Percentiles rank a stretch among this genome's conserved stretches.
phyloP scores from a whole-genome alignment of 2,329 filamentous ascomycete genomes.

The Colletotrichum coccodes region DNA sequence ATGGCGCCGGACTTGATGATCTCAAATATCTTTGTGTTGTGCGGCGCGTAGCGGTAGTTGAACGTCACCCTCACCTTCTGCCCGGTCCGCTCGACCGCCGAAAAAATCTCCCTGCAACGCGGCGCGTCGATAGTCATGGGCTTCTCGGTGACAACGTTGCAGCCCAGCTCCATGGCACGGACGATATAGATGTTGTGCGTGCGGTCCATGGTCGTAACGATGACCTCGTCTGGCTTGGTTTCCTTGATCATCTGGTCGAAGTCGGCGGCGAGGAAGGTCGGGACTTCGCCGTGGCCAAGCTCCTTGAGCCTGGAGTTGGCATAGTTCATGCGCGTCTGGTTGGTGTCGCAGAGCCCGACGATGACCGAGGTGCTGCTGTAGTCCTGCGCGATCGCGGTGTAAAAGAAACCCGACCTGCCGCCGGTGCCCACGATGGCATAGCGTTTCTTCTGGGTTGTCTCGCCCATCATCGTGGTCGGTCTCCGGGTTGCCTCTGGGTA shows the following conservation, averaged over 20 bases:
- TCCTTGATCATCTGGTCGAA: constrained; percentile 69
- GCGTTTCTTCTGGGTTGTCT: constrained; percentile 44
- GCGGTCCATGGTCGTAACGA: constrained; percentile 71
- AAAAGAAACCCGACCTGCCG: constrained; percentile 69
- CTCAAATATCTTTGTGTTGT: constrained; percentile 60
- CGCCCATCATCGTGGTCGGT: background rate
- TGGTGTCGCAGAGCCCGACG: constrained; percentile 69
- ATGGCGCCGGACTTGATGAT: constrained; percentile 55
- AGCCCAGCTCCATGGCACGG: constrained; percentile 62
- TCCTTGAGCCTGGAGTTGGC: constrained; percentile 60
- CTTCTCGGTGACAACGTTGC: constrained; percentile 61
- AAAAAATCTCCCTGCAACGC: constrained; percentile 64
- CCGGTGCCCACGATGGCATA: constrained; percentile 70
- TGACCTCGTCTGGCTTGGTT: constrained; percentile 68
- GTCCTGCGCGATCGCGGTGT: constrained; percentile 64
- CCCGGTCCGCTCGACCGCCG: constrained; percentile 59
- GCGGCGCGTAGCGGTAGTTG: constrained; percentile 62
- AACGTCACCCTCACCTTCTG: constrained; percentile 57
- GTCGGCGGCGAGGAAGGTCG: constrained; percentile 62
- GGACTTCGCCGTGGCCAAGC: constrained; percentile 58
- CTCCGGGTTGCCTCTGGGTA: background rate
- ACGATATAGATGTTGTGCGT: constrained; percentile 71
- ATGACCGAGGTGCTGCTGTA: constrained; percentile 61
- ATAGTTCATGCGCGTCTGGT: constrained; percentile 67
- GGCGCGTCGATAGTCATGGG: constrained; percentile 63